A percentile compares a stretch with the other conserved stretches of the same genome.
Conservation (phyloP, 148 eudicot species). For the Arctostaphylos glauca region DNA sequence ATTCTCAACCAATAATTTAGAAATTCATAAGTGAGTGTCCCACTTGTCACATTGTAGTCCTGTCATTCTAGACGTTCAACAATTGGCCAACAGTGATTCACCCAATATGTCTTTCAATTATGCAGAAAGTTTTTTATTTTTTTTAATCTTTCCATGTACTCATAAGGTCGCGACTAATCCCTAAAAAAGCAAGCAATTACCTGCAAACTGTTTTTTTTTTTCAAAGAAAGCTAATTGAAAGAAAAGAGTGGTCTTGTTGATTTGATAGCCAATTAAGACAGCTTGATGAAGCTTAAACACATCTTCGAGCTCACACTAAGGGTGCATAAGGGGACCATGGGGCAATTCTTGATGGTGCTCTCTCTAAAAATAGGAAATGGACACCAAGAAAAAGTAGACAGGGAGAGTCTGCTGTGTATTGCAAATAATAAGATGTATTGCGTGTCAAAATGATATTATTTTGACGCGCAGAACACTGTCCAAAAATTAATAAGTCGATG, state of each 20-base stretch:
- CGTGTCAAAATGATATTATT: too few species aligned
- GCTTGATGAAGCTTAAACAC: not conserved
- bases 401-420: too few species aligned
- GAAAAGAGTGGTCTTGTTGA: conserved; percentile 3
- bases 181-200: not conserved
- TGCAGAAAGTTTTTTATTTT: not conserved
- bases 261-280: not conserved
- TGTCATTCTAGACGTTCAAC: not conserved
- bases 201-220: not conserved
- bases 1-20: too few species aligned
- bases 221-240: not conserved
- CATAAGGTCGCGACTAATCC: not conserved
- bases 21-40: too few species aligned
- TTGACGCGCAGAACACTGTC: too few species aligned
- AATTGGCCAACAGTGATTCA: not conserved
- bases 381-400: conserved; percentile 16
- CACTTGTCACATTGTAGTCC: too few species aligned
- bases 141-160: not conserved
- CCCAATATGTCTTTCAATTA: not conserved
- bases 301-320: conserved; percentile 3
- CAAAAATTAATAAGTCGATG: too few species aligned
- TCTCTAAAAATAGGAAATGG: conserved; percentile 4
- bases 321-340: conserved; percentile 3
- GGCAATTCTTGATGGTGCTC: not conserved
- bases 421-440: too few species aligned